phyloP scores from a whole-genome alignment of 2,329 filamentous ascomycete genomes.

The Aspergillus sp. region DNA sequence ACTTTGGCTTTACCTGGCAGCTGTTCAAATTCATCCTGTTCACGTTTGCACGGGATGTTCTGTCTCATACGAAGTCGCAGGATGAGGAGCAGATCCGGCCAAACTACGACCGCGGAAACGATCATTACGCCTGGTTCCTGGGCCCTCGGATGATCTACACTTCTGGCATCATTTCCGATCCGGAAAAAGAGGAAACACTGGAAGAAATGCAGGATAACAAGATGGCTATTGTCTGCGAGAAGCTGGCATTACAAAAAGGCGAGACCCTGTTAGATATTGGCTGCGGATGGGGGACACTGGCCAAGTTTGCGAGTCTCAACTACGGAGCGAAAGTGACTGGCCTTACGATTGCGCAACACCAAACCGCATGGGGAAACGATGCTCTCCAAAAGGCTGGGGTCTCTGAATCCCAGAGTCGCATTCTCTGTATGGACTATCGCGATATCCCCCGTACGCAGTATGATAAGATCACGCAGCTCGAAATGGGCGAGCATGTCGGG shows the following conservation, averaged over 20 bases:
- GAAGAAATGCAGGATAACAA: slow-evolving; percentile 71
- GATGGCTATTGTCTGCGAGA: slow-evolving; percentile 81
- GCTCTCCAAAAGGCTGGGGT: slow-evolving; percentile 72
- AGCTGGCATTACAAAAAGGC: slow-evolving; percentile 71
- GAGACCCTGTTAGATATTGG: slow-evolving; percentile 82
- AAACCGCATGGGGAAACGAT: slow-evolving; percentile 85
- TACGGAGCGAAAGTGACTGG: slow-evolving; percentile 66
- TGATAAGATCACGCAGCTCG: slow-evolving; percentile 85
- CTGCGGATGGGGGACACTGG: slow-evolving; percentile 87
- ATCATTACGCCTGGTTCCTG: slow-evolving; percentile 30
- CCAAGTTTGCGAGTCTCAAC: slow-evolving; percentile 78
- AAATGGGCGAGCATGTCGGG: slow-evolving; percentile 93
- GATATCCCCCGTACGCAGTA: slow-evolving; percentile 76
- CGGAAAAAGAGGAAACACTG: slow-evolving; percentile 23
- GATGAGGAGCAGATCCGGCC: slow-evolving; percentile 29
- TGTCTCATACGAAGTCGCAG: slow-evolving; percentile 24
- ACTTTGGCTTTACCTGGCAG: slow-evolving; percentile 23
- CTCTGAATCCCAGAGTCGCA: slow-evolving; percentile 73
- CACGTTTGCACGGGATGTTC: slow-evolving; percentile 20
- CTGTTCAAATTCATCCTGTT: slow-evolving; percentile 27
- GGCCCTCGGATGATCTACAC: slow-evolving; percentile 33
- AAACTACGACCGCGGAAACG: slow-evolving; percentile 29
- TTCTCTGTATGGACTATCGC: slow-evolving; percentile 89
- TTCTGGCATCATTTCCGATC: slow-evolving; percentile 26
- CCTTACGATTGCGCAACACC: slow-evolving; percentile 81